Conservation (phyloP, 345 rosid genomes). For the Clausena lansium region DNA sequence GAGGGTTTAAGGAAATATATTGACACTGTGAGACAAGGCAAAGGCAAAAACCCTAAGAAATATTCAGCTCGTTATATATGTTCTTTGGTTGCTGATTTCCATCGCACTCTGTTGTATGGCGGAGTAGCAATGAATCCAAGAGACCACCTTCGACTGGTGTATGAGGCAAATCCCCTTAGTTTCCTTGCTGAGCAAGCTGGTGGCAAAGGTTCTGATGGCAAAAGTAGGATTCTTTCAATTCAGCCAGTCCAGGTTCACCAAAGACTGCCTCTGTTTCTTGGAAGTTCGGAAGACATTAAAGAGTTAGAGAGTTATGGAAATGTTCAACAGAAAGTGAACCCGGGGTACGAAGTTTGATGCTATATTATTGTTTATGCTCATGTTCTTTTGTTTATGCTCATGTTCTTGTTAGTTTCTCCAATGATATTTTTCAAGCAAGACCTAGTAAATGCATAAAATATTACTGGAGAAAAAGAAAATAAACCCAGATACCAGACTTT, state of each 20-base stretch:
- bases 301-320: slow-evolving; percentile 81
- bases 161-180: slow-evolving; percentile 90
- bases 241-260: slow-evolving; percentile 90
- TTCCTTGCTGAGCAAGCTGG: slow-evolving; percentile 88
- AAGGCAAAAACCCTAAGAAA: slow-evolving; percentile 83
- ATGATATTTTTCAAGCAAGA: too few species aligned
- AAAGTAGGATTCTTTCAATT: slow-evolving; percentile 63
- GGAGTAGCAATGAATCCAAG: slow-evolving; percentile 96
- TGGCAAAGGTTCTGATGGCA: slow-evolving; percentile 87
- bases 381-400: background rate
- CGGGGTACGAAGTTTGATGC: slow-evolving; percentile 89
- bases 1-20: slow-evolving; percentile 78
- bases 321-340: slow-evolving; percentile 90
- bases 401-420: background rate
- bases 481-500: too few species aligned
- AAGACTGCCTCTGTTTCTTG: slow-evolving; percentile 83
- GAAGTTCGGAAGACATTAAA: slow-evolving; percentile 71
- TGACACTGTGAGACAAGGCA: slow-evolving; percentile 82
- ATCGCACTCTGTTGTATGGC: slow-evolving; percentile 82
- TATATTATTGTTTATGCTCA: background rate
- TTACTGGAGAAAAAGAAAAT: too few species aligned
- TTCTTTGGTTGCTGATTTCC: slow-evolving; percentile 91
- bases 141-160: slow-evolving; percentile 87
- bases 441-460: too few species aligned
- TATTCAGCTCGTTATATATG: slow-evolving; percentile 94